These are phyloP conservation scores for Xylaria grammica DNA, from an alignment of 495 filamentous ascomycete genomes.

Conservation along the genomic window DNA sequence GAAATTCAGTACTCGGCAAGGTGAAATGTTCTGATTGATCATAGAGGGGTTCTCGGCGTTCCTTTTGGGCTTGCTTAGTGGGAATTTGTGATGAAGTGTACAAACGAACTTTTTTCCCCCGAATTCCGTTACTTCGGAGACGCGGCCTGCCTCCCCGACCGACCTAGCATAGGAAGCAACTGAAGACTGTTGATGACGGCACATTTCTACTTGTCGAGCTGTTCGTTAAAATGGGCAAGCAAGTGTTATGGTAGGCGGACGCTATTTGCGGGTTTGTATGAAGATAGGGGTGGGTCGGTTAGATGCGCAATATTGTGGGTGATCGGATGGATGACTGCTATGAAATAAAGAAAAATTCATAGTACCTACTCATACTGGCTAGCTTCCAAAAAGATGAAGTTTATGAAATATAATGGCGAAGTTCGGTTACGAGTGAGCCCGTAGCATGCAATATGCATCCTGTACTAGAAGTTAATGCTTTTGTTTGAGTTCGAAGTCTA, in stretches of 20 bases:
- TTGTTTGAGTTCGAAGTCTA: neutral
- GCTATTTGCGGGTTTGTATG: neutral
- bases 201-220: neutral
- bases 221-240: neutral
- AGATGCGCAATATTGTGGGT: neutral
- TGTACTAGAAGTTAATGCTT: neutral
- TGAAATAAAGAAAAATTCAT: neutral
- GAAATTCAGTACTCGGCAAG: neutral
- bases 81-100: constrained; percentile 8
- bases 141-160: neutral
- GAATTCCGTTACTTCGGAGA: neutral
- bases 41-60: constrained; percentile 23
- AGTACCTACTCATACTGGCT: neutral
- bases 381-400: neutral
- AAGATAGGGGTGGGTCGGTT: neutral
- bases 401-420: neutral
- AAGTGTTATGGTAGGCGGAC: neutral
- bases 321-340: neutral
- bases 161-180: neutral
- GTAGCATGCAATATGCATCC: neutral
- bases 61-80: neutral
- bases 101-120: neutral
- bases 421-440: neutral
- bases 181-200: neutral
- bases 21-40: constrained; percentile 1